phyloP scores from a whole-genome alignment of 2,329 filamentous ascomycete species.

The Zymoseptoria crescenta region DNA sequence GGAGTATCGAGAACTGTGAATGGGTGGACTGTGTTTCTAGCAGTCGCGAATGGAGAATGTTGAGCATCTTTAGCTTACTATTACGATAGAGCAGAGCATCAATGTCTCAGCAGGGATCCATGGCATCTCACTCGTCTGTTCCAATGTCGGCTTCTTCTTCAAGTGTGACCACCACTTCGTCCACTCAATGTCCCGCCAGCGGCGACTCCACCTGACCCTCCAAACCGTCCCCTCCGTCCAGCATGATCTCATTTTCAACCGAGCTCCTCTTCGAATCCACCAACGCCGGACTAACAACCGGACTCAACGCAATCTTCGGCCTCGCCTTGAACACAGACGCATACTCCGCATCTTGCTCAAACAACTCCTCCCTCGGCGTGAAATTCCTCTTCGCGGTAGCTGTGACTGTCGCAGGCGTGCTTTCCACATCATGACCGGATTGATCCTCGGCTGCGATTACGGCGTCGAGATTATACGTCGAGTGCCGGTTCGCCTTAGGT shows the following conservation, averaged over 20 bases:
- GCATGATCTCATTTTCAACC: background rate
- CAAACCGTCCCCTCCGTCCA: background rate
- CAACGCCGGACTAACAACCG: slow-evolving; percentile 31
- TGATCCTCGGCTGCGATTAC: background rate
- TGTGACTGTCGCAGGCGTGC: background rate
- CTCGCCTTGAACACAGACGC: slow-evolving; percentile 78
- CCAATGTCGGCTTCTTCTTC: background rate
- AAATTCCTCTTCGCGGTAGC: slow-evolving; percentile 27
- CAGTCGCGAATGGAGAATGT: background rate
- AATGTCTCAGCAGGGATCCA: background rate
- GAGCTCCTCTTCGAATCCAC: background rate
- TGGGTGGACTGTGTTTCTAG: background rate
- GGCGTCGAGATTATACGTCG: slow-evolving; percentile 7
- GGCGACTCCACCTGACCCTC: background rate
- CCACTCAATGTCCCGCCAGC: background rate
- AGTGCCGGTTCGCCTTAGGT: slow-evolving; percentile 24
- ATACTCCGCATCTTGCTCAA: slow-evolving; percentile 65
- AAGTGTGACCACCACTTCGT: background rate
- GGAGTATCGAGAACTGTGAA: background rate
- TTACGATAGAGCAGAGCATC: background rate
- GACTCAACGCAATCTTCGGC: slow-evolving; percentile 72
- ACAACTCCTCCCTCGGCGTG: slow-evolving; percentile 59
- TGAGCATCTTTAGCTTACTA: background rate
- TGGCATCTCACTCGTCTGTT: no score
- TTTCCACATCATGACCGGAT: background rate